phyloP scores from a whole-genome alignment of 129 eudicot species.

The Flaveria ramosissima region DNA sequence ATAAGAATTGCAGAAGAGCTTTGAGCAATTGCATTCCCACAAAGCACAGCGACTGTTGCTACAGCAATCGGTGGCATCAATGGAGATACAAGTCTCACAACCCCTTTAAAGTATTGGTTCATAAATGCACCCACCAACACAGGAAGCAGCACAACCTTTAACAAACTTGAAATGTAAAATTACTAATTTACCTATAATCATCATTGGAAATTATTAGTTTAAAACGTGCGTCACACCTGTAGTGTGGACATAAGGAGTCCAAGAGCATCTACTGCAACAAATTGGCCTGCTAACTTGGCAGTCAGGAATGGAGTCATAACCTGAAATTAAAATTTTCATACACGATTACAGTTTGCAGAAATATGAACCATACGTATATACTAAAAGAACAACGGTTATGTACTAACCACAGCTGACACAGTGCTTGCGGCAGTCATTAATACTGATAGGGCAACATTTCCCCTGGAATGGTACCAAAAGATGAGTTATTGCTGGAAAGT shows the following conservation, averaged over 20 bases:
- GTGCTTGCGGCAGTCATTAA: conserved; percentile 98
- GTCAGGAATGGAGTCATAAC: conserved; percentile 93
- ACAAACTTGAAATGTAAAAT: neutral
- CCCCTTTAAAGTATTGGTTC: conserved; percentile 72
- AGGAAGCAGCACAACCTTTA: conserved; percentile 87
- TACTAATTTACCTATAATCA: neutral
- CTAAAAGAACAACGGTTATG: neutral
- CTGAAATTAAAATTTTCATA: conserved; percentile 33
- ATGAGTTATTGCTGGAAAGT: conserved; percentile 24
- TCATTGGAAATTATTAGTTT: neutral
- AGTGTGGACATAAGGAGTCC: conserved; percentile 80
- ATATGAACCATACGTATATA: too few relatives aligned
- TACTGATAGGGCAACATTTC: conserved; percentile 95
- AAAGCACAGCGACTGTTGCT: conserved; percentile 85
- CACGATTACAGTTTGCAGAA: neutral
- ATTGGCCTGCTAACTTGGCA: conserved; percentile 87
- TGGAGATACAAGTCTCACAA: conserved; percentile 69
- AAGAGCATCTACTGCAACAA: conserved; percentile 82
- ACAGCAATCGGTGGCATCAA: conserved; percentile 96
- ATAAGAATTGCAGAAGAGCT: conserved; percentile 79
- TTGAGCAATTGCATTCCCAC: conserved; percentile 95
- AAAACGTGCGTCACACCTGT: conserved; percentile 62
- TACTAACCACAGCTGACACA: conserved; percentile 87
- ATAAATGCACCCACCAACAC: conserved; percentile 89
- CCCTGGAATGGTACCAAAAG: conserved; percentile 49